Evolutionary conservation across 1,284 basidiomycete species (phyloP).

Genomic region (Takashimella tepidaria): DNA sequence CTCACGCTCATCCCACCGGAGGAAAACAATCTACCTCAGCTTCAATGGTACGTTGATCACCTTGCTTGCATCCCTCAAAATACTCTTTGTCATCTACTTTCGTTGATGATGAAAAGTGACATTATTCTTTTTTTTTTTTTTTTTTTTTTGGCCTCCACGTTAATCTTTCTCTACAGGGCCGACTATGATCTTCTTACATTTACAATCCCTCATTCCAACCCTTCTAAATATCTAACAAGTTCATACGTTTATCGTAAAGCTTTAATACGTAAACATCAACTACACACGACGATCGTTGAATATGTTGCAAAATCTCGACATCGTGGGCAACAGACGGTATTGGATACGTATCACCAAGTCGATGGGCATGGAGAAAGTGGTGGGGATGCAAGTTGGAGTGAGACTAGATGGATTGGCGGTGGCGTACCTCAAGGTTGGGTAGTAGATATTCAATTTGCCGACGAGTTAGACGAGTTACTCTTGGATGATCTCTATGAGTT

Average conservation of each 20-base stretch:
- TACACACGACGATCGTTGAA: conserved; percentile 69
- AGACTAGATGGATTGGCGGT: conserved; percentile 45
- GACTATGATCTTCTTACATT: conserved; percentile 76
- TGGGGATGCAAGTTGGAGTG: no score
- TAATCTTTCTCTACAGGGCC: conserved; percentile 26
- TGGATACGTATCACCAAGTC: conserved; percentile 4
- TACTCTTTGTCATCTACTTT: background rate
- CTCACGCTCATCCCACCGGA: conserved; percentile 27
- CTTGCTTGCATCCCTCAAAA: background rate
- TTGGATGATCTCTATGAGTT: conserved; percentile 91
- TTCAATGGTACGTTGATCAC: conserved; percentile 37
- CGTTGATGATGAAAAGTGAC: background rate
- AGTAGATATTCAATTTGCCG: conserved; percentile 82
- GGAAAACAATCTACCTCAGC: conserved; percentile 33
- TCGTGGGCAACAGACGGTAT: conserved; percentile 17
- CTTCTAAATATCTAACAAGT: conserved; percentile 60
- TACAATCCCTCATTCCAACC: conserved; percentile 54
- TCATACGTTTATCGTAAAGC: conserved; percentile 88
- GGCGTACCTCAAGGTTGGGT: conserved; percentile 77
- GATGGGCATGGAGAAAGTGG: conserved; percentile 21
- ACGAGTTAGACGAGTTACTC: conserved; percentile 93
- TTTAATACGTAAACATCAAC: conserved; percentile 90
- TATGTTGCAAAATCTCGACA: conserved; percentile 65
- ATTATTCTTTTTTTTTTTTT: background rate
- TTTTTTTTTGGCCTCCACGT: background rate